Evolutionary conservation across 2,329 filamentous ascomycete genomes (phyloP), one percentile per base, ranked within the genome.

Genomic region (Bipolaris sorokiniana): DNA sequence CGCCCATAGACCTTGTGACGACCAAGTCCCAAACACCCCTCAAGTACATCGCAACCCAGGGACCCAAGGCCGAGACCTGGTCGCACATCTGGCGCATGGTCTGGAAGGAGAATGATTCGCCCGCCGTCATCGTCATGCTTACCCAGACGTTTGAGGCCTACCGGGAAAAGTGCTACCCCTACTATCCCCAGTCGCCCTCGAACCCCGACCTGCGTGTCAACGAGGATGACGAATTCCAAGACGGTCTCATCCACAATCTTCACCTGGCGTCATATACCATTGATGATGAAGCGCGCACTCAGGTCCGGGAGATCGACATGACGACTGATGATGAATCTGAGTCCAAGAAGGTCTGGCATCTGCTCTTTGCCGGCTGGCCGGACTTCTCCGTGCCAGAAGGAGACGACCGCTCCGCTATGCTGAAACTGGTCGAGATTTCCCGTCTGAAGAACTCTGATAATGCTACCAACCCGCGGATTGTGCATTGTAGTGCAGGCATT

Each of bases 11-110:
- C 55, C 63, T 81, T 68, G 69, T 77, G 66, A 69, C 77, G 56
- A 71, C 79, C 64, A 64, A 70, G 66, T 66, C 80, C 1, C 70
- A 74, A 34, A 75, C 73, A 37, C 69, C 77, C 47, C 76, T 78
- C 54, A 83, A 84, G 52, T 98, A 96, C 76, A 97, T 99, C 66
- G 95, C 93, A 50, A 97, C 96, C 75, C 92, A 96, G 80, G 95
- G 95, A 0, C 95, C 95, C 5, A 97, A 93, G 70, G 77, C 83
- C 58, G 85, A 86, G 23, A 91, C 90, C 15, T 83, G 89, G 53
- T 86, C 88, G 64, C 92, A 96, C 71, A 90, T 96, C 64, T 99
- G 94, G 91, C 91, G 95, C 71, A 99, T 99, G 95, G 82, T 97
- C 34, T 90, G 91, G 74, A 88, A 96, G 69, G 91, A 96, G 76